Evolutionary conservation across 2,329 filamentous ascomycete species (phyloP).

Genomic region (Neofusicoccum kwambonambiense): DNA sequence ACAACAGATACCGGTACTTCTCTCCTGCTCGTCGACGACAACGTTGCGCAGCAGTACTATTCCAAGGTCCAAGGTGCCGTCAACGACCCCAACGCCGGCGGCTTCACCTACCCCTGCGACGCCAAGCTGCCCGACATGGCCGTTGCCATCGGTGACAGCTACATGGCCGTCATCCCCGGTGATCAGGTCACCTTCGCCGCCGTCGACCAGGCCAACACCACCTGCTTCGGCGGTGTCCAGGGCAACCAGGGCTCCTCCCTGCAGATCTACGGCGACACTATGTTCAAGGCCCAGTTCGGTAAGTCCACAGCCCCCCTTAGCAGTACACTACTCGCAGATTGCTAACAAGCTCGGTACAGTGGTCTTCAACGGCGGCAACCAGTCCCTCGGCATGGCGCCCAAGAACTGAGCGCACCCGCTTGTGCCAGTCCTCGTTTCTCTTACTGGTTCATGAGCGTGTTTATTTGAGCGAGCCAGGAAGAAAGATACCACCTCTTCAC

Average conservation of each 20-base stretch:
- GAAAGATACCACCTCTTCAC: not conserved
- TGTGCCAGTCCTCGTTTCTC: not conserved
- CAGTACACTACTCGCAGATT: not conserved
- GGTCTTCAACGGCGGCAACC: conserved; percentile 56
- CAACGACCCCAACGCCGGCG: conserved; percentile 37
- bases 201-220: conserved; percentile 43
- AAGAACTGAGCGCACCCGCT: conserved; percentile 24
- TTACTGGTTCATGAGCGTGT: not conserved
- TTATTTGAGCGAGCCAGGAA: not conserved
- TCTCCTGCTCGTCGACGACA: conserved; percentile 58
- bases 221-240: conserved; percentile 69
- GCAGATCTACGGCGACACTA: conserved; percentile 63
- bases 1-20: conserved; percentile 58
- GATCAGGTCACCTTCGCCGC: conserved; percentile 40
- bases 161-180: conserved; percentile 58
- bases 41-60: conserved; percentile 51
- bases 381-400: conserved; percentile 54
- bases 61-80: conserved; percentile 39
- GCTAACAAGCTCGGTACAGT: conserved; percentile 26
- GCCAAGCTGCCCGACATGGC: conserved; percentile 44
- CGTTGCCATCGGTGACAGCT: conserved; percentile 57
- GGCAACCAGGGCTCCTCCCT: conserved; percentile 52
- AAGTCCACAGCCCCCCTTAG: not conserved
- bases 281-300: conserved; percentile 59
- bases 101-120: conserved; percentile 46